Base-by-base conservation (phyloP, 192 early-diverging fungal species). In the Coemansia sp. region DNA sequence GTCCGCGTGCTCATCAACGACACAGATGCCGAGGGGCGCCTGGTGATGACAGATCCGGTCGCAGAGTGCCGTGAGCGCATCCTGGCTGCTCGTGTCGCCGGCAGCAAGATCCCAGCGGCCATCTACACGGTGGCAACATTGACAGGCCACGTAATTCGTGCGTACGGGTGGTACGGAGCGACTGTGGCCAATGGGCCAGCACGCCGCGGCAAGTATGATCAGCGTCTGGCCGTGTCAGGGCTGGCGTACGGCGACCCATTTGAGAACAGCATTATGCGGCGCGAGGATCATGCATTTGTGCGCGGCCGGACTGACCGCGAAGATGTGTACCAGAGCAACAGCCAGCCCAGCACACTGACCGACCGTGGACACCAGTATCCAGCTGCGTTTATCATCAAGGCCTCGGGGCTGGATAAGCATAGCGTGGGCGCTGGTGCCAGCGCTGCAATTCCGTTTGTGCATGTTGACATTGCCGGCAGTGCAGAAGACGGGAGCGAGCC, bases 1-100 rank as follows among this genome's bases (percentile, higher is more conserved):
- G 84, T 83, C 24, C 84, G 92, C 24, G 90, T 93, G 5, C 68
- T 91, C 53, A 86, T 92, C 61, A 87, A 86, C 58, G 91, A 94
- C 77, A 95, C 93, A 1, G 93, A 95, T 70, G 93, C 92, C 38
- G 93, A 95, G 74, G 93, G 93, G 31, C 87, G 93, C 17, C 88
- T 93, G 83, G 90, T 93, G 57, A 92, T 94, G 89, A 87, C 88
- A 1, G 90, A 92, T 70, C 82, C 88, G 11, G 76, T 92, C 7
- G 82, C 82, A 61, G 84, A 90, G 63, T 89, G 88, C 81, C 87
- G 87, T 62, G 90, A 92, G 78, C 70, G 71, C 54, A 84, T 84
- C n/a, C 23, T 90, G 52, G 86, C 85, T 4, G 83, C 86, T n/a
- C 76, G 83, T 20, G 70, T 75, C 36, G 64, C 77, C 9, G 82